A percentile compares a stretch with the other conserved stretches of the same genome.
Conservation (phyloP, 805 yeast species). For the Teunomyces tritomae region DNA sequence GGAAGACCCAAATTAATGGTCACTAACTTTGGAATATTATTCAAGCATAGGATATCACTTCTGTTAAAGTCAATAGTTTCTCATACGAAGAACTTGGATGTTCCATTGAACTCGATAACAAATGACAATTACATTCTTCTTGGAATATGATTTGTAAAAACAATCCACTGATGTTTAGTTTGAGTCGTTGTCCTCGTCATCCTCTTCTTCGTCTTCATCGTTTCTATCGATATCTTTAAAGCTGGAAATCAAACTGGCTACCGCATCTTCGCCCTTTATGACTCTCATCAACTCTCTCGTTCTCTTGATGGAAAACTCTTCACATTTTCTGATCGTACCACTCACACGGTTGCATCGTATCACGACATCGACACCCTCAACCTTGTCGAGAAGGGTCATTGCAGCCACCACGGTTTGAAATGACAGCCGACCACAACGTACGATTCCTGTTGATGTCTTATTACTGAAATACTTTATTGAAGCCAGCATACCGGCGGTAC, state of each 20-base stretch:
- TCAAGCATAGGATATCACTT: not conserved
- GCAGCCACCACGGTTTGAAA: constrained; percentile 66
- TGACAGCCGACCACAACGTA: constrained; percentile 70
- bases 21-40: constrained; percentile 11
- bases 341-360: constrained; percentile 68
- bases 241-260: not conserved
- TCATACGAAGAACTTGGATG: constrained; percentile 9
- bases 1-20: constrained; percentile 8
- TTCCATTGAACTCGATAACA: constrained; percentile 12
- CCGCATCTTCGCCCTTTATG: constrained; percentile 10
- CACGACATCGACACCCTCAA: constrained; percentile 51
- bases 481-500: constrained; percentile 57
- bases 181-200: not conserved
- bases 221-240: not conserved
- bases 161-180: too few relatives aligned
- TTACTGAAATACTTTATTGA: constrained; percentile 77
- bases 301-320: constrained; percentile 57
- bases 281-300: constrained; percentile 39
- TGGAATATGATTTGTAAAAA: too few relatives aligned
- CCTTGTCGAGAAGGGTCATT: constrained; percentile 49
- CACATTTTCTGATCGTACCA: constrained; percentile 86
- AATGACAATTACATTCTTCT: constrained; percentile 9
- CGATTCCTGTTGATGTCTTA: constrained; percentile 78
- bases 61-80: constrained; percentile 7
- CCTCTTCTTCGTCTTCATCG: constrained; percentile 3